Conservation (phyloP, 129 eudicot species). For the Apium graveolens region DNA sequence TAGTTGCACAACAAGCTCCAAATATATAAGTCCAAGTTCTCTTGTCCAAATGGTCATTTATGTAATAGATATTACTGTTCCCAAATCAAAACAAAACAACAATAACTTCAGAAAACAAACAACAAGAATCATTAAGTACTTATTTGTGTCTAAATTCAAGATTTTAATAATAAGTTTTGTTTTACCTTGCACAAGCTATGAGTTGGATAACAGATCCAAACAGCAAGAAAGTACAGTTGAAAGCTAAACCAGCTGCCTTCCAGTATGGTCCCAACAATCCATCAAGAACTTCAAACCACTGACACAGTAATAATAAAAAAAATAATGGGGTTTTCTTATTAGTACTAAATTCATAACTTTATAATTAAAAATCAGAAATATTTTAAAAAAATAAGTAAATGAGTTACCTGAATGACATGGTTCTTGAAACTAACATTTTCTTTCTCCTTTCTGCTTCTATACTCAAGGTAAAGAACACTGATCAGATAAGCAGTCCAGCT, state of each 20-base stretch:
- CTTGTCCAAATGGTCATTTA: conserved; percentile 88
- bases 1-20: conserved; percentile 98
- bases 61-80: conserved; percentile 86
- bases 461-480: conserved; percentile 89
- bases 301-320: conserved; percentile 9
- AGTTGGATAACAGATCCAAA: conserved; percentile 98
- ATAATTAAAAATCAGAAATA: too few species aligned
- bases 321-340: neutral
- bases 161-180: neutral
- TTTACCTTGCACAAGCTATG: conserved; percentile 91
- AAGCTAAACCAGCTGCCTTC: conserved; percentile 88
- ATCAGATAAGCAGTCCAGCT: conserved; percentile 98
- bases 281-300: conserved; percentile 99
- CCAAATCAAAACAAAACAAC: conserved; percentile 1
- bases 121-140: neutral
- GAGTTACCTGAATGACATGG: conserved; percentile 86
- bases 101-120: conserved; percentile 8
- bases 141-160: neutral
- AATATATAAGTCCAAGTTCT: conserved; percentile 99
- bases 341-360: too few species aligned
- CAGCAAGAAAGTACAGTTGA: conserved; percentile 93
- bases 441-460: conserved; percentile 74
- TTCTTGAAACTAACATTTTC: conserved; percentile 92
- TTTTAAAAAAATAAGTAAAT: neutral
- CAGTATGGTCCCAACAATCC: conserved; percentile 92